A percentile compares a stretch with the other conserved stretches of the same genome.
These are phyloP conservation scores for Ramularia collo-cygni DNA, from an alignment of 2,329 filamentous ascomycete species.

Conservation along the genomic window DNA sequence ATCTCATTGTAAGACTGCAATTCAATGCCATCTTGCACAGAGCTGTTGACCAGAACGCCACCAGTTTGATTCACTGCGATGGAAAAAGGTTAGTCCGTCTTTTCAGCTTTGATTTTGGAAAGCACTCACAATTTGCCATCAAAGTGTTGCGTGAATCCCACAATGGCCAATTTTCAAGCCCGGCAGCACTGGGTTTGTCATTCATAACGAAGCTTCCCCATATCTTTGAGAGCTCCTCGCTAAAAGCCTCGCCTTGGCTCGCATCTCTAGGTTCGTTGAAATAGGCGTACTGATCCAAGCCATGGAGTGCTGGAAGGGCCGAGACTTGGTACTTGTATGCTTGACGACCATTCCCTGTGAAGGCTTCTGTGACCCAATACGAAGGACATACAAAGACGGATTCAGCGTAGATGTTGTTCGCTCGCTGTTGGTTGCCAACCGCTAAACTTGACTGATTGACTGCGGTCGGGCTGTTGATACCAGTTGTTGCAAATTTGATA, in stretches of 20 bases:
- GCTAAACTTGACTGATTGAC: slow-evolving; percentile 45
- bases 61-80: too few species aligned
- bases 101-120: too few species aligned
- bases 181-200: slow-evolving; percentile 28
- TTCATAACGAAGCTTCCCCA: slow-evolving; percentile 44
- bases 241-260: slow-evolving; percentile 15
- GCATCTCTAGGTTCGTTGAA: slow-evolving; percentile 22
- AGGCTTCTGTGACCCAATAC: slow-evolving; percentile 51
- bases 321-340: slow-evolving; percentile 47
- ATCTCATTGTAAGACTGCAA: too few species aligned
- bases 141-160: too few species aligned
- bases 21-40: too few species aligned
- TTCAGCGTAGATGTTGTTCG: slow-evolving; percentile 49
- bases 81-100: too few species aligned
- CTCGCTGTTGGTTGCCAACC: slow-evolving; percentile 49
- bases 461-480: slow-evolving; percentile 37
- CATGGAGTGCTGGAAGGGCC: slow-evolving; percentile 37
- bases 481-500: slow-evolving; percentile 27
- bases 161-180: too few species aligned
- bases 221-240: slow-evolving; percentile 35
- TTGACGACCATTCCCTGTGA: slow-evolving; percentile 25
- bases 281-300: slow-evolving; percentile 26
- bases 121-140: too few species aligned
- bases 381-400: slow-evolving; percentile 45
- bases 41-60: too few species aligned